phyloP scores from a whole-genome alignment of 345 rosid genomes.

The Eucalyptus coolabah region DNA sequence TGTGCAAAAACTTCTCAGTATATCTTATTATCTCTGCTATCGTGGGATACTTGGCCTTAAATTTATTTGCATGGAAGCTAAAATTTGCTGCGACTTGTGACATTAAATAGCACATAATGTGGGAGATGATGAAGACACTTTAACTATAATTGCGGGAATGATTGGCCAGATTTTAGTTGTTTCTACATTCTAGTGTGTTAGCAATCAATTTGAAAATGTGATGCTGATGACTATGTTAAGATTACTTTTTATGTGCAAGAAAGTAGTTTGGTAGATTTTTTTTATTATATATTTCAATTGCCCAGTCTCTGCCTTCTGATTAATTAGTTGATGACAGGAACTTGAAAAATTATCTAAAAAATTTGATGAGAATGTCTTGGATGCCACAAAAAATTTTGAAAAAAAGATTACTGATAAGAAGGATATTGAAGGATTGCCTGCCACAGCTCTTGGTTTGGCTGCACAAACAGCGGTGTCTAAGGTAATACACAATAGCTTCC shows the following conservation, averaged over 20 bases:
- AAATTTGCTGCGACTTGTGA: neutral
- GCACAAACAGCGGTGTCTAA: constrained; percentile 87
- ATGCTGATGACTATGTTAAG: neutral
- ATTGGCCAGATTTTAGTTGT: neutral
- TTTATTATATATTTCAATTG: neutral
- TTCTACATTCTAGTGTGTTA: neutral
- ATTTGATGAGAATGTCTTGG: constrained; percentile 81
- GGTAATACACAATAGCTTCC: constrained; percentile 19
- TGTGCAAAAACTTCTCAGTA: neutral
- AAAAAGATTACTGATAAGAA: constrained; percentile 69
- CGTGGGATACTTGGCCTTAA: neutral
- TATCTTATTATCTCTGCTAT: neutral
- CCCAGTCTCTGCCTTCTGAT: neutral
- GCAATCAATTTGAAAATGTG: neutral
- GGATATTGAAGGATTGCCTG: constrained; percentile 86
- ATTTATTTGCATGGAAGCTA: neutral
- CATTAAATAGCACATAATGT: neutral
- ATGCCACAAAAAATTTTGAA: constrained; percentile 87
- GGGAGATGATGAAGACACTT: neutral
- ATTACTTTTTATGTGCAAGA: neutral
- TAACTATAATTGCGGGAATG: neutral
- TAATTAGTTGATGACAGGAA: constrained; percentile 35
- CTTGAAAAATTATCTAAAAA: constrained; percentile 66
- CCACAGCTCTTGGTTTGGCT: constrained; percentile 80
- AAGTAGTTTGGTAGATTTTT: neutral